Base-by-base conservation (phyloP, 2,329 filamentous ascomycete species). In the Cladosporium sp. region DNA sequence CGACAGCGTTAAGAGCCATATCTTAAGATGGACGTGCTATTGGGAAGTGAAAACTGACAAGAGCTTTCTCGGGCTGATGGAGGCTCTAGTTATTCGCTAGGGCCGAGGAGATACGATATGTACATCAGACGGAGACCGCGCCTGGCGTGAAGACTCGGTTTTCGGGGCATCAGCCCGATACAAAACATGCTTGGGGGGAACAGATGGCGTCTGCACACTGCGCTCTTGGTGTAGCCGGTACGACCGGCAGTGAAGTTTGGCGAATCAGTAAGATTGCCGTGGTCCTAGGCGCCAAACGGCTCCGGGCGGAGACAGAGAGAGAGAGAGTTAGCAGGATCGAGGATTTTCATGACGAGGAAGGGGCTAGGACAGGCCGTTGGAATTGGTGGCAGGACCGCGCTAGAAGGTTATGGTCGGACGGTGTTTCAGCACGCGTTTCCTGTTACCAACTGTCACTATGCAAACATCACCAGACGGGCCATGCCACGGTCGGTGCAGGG, bases 351-450 rank as follows among this genome's bases (percentile, higher is more conserved):
- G 49, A 63, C 61, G 31, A 56, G 35, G 46, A 62, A 62, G 33
- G 60, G 60, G 33, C 35, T 61, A n/a, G 40, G 29, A 52, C 59
- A 28, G n/a, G 61, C 49, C 61, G 61, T 40, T 56, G 31, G 35
- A 55, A 63, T 53, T 53, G 55, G 50, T 63, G 18, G 12, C 50
- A 56, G 61, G 61, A 63, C 61, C 60, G 50, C 61, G 61, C 61
- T 63, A 63, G 61, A 63, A 63, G 61, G 35, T 18, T 29, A 14
- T 63, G 50, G 50, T 63, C 50, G 50, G 31, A 52, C 49, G 50
- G 26, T 52, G 61, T 63, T 55, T 63, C 61, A 40, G 49, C 50
- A 37, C n/a, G 49, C 21, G 60, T 62, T 55, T 55, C 50, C 49
- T 40, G 52, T 21, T 7, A 21, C 18, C n/a, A 12, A 2, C 49